phyloP scores from a whole-genome alignment of 2,329 filamentous ascomycete species.

The Fusarium sp. region DNA sequence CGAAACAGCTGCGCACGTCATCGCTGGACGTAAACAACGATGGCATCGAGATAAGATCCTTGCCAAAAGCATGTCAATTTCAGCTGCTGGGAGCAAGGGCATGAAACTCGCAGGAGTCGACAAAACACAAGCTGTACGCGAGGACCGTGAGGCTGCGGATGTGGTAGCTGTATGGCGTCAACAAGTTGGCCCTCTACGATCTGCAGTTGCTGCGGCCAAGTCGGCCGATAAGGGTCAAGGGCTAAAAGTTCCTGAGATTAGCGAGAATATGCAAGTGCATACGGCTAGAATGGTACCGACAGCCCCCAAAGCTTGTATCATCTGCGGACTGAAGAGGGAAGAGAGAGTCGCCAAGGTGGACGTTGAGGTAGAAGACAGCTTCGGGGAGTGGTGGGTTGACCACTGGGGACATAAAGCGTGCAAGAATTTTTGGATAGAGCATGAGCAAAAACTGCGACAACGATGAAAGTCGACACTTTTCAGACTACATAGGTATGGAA shows the following conservation, averaged over 20 bases:
- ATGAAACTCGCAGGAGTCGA: slow-evolving; percentile 94
- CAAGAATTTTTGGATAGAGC: slow-evolving; percentile 84
- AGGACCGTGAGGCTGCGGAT: slow-evolving; percentile 86
- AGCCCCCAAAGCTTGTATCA: slow-evolving; percentile 78
- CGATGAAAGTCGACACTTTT: slow-evolving; percentile 56
- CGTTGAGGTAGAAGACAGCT: slow-evolving; percentile 83
- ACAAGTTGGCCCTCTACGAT: slow-evolving; percentile 78
- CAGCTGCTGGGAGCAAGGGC: slow-evolving; percentile 77
- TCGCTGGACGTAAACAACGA: slow-evolving; percentile 84
- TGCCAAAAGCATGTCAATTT: slow-evolving; percentile 89
- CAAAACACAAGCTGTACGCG: slow-evolving; percentile 81
- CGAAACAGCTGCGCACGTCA: slow-evolving; percentile 78
- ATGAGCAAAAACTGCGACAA: slow-evolving; percentile 76
- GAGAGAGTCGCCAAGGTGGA: slow-evolving; percentile 84
- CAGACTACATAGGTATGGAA: not conserved
- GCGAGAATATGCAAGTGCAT: slow-evolving; percentile 74
- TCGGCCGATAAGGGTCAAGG: slow-evolving; percentile 61
- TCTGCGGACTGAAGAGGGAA: slow-evolving; percentile 89
- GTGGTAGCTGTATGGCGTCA: slow-evolving; percentile 79
- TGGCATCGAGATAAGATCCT: slow-evolving; percentile 92
- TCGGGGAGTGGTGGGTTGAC: slow-evolving; percentile 96
- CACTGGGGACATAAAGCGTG: slow-evolving; percentile 86
- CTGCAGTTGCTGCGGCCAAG: slow-evolving; percentile 75
- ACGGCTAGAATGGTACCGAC: slow-evolving; percentile 78
- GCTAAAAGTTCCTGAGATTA: slow-evolving; percentile 75